Conservation (phyloP, 2,329 filamentous ascomycete genomes). For the Pseudogymnoascus sp. region DNA sequence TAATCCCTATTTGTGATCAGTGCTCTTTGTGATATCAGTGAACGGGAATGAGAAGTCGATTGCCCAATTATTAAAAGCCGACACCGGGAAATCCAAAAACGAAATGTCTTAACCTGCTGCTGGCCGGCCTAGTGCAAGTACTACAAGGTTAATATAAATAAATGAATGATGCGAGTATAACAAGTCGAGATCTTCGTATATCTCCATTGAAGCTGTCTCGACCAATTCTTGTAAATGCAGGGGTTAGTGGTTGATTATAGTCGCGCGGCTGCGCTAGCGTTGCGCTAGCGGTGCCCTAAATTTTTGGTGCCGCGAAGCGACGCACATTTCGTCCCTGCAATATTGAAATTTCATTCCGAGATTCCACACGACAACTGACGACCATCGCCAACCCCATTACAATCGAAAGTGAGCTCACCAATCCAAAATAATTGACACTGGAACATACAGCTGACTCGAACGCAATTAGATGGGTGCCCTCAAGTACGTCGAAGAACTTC, state of each 20-base stretch:
- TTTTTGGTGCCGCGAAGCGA: conserved; percentile 4
- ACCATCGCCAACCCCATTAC: conserved; percentile 9
- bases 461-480: conserved; percentile 83
- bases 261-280: neutral
- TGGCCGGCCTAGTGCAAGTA: neutral
- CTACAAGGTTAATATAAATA: neutral
- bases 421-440: neutral
- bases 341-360: conserved; percentile 9
- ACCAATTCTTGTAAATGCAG: neutral
- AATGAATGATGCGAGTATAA: neutral
- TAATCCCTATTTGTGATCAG: neutral
- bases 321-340: conserved; percentile 9
- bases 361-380: conserved; percentile 10
- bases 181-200: neutral
- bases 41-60: neutral
- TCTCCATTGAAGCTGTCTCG: neutral
- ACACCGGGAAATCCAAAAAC: neutral
- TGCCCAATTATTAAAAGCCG: neutral
- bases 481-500: conserved; percentile 99
- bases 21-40: neutral
- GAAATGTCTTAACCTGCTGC: neutral
- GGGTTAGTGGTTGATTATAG: neutral
- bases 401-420: conserved; percentile 4
- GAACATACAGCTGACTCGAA: conserved; percentile 15
- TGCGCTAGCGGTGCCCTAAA: conserved; percentile 8